These are phyloP conservation scores for Kurtzmaniella quercitrusa DNA, from an alignment of 1,139 yeast species.

Conservation along the genomic window DNA sequence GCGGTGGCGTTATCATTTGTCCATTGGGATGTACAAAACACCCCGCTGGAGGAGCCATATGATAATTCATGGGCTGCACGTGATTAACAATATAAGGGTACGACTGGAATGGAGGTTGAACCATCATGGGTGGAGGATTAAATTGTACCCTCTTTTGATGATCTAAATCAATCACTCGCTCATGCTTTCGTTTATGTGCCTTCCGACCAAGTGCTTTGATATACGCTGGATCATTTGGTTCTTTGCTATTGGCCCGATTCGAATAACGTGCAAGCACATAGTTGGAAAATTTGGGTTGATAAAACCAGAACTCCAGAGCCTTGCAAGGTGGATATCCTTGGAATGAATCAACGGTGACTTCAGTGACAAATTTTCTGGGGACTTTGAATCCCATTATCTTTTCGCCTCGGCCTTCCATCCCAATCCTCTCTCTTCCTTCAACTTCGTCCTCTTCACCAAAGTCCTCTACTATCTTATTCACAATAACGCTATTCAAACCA, in stretches of 20 bases:
- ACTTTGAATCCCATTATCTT: background rate
- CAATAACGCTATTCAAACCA: background rate
- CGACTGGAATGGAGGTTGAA: background rate
- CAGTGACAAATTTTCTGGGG: slow-evolving; percentile 9
- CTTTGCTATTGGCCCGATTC: slow-evolving; percentile 11
- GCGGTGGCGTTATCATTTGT: background rate
- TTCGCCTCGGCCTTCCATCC: too few relatives aligned
- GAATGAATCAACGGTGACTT: slow-evolving; percentile 8
- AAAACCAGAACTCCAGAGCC: slow-evolving; percentile 17
- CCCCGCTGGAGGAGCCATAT: background rate
- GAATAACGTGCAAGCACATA: slow-evolving; percentile 22
- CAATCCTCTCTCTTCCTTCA: too few relatives aligned
- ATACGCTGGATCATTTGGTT: slow-evolving; percentile 23
- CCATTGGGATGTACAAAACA: background rate
- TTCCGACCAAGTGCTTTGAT: slow-evolving; percentile 10
- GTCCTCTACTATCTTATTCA: background rate
- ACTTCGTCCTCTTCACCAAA: background rate
- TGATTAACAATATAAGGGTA: background rate
- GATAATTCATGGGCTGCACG: background rate
- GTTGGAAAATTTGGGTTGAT: slow-evolving; percentile 18
- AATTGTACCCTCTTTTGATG: background rate
- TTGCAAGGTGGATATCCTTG: slow-evolving; percentile 3
- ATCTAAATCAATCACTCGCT: background rate
- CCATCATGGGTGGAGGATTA: background rate
- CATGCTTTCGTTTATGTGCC: background rate